Conservation (phyloP, 805 yeast genomes). For the Saccharomycopsis guyanensis region DNA sequence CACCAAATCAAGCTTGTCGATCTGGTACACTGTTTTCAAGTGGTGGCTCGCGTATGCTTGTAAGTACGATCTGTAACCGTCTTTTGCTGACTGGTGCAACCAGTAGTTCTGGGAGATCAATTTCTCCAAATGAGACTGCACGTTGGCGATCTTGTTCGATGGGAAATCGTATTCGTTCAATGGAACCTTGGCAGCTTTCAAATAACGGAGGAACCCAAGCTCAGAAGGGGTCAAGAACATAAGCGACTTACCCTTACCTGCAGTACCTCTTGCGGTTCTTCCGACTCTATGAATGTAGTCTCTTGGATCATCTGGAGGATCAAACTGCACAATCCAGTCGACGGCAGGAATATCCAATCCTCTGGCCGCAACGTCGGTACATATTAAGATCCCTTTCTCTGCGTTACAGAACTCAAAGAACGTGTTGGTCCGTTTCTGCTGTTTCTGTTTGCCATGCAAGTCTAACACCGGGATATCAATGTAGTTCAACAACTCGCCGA, state of each 20-base stretch:
- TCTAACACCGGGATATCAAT: conserved; percentile 96
- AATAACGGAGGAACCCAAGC: conserved; percentile 86
- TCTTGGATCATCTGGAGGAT: conserved; percentile 99
- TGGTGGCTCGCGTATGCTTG: conserved; percentile 98
- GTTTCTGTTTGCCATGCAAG: conserved; percentile 96
- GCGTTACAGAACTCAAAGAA: conserved; percentile 98
- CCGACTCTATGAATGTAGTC: conserved; percentile 99
- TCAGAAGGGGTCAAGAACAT: conserved; percentile 95
- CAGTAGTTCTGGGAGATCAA: conserved; percentile 86
- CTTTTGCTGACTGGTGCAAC: conserved; percentile 93
- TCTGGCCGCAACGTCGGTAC: conserved; percentile 99
- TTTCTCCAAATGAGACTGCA: conserved; percentile 88
- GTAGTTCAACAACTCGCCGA: conserved; percentile 89
- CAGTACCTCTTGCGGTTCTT: conserved; percentile 92
- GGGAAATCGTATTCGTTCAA: conserved; percentile 97
- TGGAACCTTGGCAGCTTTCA: conserved; percentile 96
- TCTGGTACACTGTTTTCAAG: conserved; percentile 90
- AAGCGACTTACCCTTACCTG: conserved; percentile 86
- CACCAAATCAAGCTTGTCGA: conserved; percentile 86
- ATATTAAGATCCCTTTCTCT: conserved; percentile 81
- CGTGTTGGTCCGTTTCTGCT: conserved; percentile 96
- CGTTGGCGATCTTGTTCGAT: conserved; percentile 86
- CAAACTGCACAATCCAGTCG: conserved; percentile 98
- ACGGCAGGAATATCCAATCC: conserved; percentile 98
- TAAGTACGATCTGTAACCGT: conserved; percentile 92